A percentile compares a stretch with the other conserved stretches of the same genome.
Evolutionary conservation across 208 protist species (phyloP).

Genomic region (Crithidia mellificae): DNA sequence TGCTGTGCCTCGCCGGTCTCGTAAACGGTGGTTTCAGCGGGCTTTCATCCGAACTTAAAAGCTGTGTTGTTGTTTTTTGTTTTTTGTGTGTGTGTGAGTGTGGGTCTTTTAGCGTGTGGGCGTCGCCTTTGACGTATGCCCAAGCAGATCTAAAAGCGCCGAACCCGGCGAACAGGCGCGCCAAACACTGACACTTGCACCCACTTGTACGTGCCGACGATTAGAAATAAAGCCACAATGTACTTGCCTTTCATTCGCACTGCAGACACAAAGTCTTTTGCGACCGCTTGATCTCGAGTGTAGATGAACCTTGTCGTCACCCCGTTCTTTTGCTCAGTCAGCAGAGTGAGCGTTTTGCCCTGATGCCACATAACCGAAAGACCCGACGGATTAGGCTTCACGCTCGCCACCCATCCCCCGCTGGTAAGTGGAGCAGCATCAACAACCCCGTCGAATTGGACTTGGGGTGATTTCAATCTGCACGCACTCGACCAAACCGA

Average conservation of each 20-base stretch:
- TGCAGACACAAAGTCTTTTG: conserved; percentile 15
- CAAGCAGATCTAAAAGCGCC: conserved; percentile 21
- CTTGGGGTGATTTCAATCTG: conserved; percentile 7
- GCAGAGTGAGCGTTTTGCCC: conserved; percentile 6
- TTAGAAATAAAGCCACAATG: conserved; percentile 52
- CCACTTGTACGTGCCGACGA: conserved; percentile 61
- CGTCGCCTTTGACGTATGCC: not conserved
- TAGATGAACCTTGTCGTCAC: not conserved
- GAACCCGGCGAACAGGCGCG: conserved; percentile 10
- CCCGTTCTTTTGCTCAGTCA: conserved; percentile 7
- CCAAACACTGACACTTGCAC: conserved; percentile 25
- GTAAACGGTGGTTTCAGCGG: too few relatives aligned
- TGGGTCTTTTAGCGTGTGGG: too few relatives aligned
- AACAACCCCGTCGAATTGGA: conserved; percentile 13
- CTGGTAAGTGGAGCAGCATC: conserved; percentile 22
- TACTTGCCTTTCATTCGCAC: conserved; percentile 43
- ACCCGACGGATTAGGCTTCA: not conserved
- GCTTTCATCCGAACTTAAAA: too few relatives aligned
- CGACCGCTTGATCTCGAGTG: not conserved
- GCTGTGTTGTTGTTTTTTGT: too few relatives aligned
- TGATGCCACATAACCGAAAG: conserved; percentile 11
- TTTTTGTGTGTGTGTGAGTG: too few relatives aligned
- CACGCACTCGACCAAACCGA: conserved; percentile 20
- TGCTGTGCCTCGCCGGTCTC: too few relatives aligned
- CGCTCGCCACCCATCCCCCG: conserved; percentile 31